phyloP scores from a whole-genome alignment of 2,329 filamentous ascomycete species.

The Fusarium compactum region DNA sequence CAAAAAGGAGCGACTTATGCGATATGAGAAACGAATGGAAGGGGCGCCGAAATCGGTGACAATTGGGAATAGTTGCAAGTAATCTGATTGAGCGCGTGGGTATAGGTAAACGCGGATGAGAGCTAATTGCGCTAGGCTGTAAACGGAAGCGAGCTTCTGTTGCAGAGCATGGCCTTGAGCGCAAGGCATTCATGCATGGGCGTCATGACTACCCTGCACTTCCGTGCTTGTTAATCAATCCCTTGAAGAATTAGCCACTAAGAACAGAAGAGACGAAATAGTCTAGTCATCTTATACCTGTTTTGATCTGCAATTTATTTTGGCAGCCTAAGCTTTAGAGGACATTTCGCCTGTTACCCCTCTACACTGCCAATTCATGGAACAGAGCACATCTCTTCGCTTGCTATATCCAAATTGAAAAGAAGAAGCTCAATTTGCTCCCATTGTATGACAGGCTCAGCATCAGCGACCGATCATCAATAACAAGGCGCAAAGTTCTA shows the following conservation, averaged over 20 bases:
- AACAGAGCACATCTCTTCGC: too few relatives aligned
- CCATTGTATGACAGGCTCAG: accelerated
- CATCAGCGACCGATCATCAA: too few relatives aligned
- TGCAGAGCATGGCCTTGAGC: constrained; percentile 10
- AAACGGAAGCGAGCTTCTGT: constrained; percentile 28
- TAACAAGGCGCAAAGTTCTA: too few relatives aligned
- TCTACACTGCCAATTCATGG: too few relatives aligned
- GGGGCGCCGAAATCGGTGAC: not conserved
- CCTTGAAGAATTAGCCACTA: not conserved
- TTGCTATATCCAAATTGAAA: too few relatives aligned
- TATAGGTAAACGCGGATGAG: not conserved
- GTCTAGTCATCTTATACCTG: not conserved
- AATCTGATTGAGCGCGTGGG: constrained; percentile 8
- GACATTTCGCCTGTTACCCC: too few relatives aligned
- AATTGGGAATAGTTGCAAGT: not conserved
- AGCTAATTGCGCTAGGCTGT: constrained; percentile 2
- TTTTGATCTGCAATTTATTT: too few relatives aligned
- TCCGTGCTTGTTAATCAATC: too few relatives aligned
- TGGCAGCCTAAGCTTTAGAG: accelerated
- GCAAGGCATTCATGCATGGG: constrained; percentile 24
- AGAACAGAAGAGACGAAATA: not conserved
- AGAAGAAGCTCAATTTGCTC: too few relatives aligned
- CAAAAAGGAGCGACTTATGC: not conserved
- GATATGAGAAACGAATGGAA: constrained; percentile 18
- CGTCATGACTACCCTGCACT: constrained; percentile 30